A percentile compares a stretch with the other conserved stretches of the same genome.
phyloP scores from a whole-genome alignment of 176 grass and related monocot species.

The Oryza longistaminata region DNA sequence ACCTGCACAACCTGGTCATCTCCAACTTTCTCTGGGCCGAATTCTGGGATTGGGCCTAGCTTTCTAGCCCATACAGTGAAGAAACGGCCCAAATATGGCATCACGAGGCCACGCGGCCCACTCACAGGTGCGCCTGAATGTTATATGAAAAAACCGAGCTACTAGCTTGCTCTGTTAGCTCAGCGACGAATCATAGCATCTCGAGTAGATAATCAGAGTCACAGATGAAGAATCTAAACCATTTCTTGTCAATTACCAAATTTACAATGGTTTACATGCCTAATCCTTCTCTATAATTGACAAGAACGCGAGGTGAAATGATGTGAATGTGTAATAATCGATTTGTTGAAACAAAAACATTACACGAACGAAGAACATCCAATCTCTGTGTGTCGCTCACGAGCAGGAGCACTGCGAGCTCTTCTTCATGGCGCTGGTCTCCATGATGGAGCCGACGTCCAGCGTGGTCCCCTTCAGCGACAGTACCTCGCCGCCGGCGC shows the following conservation, averaged over 20 bases:
- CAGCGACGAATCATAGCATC: not conserved
- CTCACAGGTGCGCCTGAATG: no score
- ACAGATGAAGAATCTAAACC: not conserved
- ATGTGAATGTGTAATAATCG: not conserved
- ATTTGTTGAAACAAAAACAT: not conserved
- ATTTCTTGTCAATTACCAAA: not conserved
- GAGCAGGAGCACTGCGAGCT: conserved; percentile 56
- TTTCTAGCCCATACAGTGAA: no score
- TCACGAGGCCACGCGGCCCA: no score
- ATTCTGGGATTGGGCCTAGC: no score
- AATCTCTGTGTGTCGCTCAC: not conserved
- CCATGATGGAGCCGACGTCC: conserved; percentile 58
- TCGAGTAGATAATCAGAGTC: not conserved
- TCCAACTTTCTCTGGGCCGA: no score
- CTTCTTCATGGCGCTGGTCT: conserved; percentile 77
- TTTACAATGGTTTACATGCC: not conserved
- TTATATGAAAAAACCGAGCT: not conserved
- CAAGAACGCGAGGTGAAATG: not conserved
- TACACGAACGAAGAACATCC: not conserved
- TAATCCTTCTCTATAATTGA: not conserved
- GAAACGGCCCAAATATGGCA: no score
- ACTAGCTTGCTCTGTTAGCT: not conserved
- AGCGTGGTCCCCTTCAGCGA: conserved; percentile 55
- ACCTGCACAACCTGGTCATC: no score
- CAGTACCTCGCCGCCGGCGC: conserved; percentile 32